Percentiles rank a stretch among this genome's conserved stretches.
Evolutionary conservation across 805 yeast species (phyloP).

Genomic region (Candida adriatica): DNA sequence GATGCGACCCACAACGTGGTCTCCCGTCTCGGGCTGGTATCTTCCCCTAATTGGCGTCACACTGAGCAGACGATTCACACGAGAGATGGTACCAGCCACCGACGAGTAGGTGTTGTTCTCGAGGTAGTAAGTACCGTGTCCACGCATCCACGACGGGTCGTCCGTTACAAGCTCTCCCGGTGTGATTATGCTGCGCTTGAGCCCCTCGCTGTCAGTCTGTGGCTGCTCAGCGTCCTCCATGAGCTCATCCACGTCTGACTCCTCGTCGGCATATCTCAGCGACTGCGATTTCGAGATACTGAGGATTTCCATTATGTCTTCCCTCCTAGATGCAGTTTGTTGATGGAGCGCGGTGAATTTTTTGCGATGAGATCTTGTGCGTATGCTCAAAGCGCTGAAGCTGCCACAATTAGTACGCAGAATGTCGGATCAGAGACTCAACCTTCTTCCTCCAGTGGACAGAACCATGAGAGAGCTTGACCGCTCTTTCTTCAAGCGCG

Average conservation of each 20-base stretch:
- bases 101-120: conserved; percentile 77
- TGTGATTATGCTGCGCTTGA: conserved; percentile 53
- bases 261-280: conserved; percentile 10
- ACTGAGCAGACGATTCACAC: conserved; percentile 80
- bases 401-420: not conserved
- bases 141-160: conserved; percentile 97
- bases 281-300: conserved; percentile 15
- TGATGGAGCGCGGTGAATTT: too few relatives aligned
- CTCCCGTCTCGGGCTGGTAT: conserved; percentile 93
- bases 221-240: conserved; percentile 18
- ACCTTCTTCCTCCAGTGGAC: conserved; percentile 56
- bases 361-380: not conserved
- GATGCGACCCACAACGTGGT: conserved; percentile 89
- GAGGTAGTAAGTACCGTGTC: conserved; percentile 89
- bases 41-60: conserved; percentile 84
- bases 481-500: conserved; percentile 50
- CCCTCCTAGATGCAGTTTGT: not conserved
- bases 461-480: conserved; percentile 62
- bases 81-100: conserved; percentile 83
- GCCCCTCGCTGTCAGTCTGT: conserved; percentile 23
- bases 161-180: conserved; percentile 97
- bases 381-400: not conserved
- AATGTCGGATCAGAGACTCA: conserved; percentile 5
- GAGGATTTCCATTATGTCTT: conserved; percentile 11
- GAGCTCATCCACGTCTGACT: conserved; percentile 31